These are phyloP conservation scores for Entomortierella parvispora DNA, from an alignment of 192 early-diverging fungal genomes.

Conservation along the genomic window DNA sequence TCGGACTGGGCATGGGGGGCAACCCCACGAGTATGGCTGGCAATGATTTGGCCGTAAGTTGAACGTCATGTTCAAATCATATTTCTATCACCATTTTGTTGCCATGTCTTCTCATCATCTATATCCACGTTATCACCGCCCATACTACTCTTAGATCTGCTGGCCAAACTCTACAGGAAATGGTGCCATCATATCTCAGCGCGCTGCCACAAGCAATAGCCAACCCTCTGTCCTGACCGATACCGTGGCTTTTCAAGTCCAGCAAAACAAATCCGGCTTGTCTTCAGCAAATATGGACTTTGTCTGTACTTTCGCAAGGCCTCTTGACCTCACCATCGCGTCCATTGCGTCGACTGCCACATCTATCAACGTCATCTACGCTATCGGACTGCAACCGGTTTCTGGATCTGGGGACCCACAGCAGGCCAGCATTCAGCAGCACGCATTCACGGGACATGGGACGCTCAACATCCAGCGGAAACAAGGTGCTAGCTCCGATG, in stretches of 20 bases:
- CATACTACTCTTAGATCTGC: constrained; percentile 17
- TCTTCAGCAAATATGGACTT: constrained; percentile 3
- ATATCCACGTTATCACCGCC: background rate
- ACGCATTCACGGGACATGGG: constrained; percentile 21
- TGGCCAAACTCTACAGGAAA: constrained; percentile 21
- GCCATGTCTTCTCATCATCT: background rate
- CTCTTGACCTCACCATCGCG: constrained; percentile 4
- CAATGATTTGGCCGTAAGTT: constrained; percentile 46
- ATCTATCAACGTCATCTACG: constrained; percentile 28
- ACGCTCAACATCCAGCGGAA: constrained; percentile 14
- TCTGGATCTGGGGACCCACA: constrained; percentile 13
- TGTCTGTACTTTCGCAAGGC: constrained; percentile 33
- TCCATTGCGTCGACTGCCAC: constrained; percentile 20
- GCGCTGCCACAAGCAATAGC: constrained; percentile 22
- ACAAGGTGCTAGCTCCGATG: background rate
- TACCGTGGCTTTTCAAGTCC: constrained; percentile 10
- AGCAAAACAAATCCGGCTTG: constrained; percentile 19
- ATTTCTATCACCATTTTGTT: background rate
- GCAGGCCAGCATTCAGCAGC: constrained; percentile 9
- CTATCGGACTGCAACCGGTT: constrained; percentile 21
- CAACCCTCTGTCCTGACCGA: background rate
- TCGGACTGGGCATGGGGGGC: constrained; percentile 40
- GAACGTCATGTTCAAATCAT: background rate
- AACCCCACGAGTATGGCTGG: constrained; percentile 14
- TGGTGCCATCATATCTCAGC: constrained; percentile 29